phyloP scores from a whole-genome alignment of 805 yeast species.

The Saturnispora bothae region DNA sequence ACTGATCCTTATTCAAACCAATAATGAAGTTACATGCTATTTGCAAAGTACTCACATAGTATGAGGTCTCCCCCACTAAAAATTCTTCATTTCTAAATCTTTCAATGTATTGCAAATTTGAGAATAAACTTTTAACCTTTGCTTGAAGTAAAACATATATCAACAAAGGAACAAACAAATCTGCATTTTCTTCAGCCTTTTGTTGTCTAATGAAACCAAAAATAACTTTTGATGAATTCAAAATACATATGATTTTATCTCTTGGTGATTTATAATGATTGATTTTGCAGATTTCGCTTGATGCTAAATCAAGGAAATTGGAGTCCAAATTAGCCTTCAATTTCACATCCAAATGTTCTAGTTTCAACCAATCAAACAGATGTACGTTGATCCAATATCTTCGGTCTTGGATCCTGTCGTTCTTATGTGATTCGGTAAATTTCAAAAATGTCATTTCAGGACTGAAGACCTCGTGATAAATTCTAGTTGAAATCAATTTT shows the following conservation, averaged over 20 bases:
- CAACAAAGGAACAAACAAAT: slow-evolving; percentile 81
- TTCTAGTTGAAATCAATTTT: slow-evolving; percentile 79
- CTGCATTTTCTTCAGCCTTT: slow-evolving; percentile 64
- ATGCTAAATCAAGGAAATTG: slow-evolving; percentile 55
- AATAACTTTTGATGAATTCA: slow-evolving; percentile 87
- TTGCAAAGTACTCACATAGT: slow-evolving; percentile 80
- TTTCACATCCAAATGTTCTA: slow-evolving; percentile 70
- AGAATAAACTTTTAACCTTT: slow-evolving; percentile 51
- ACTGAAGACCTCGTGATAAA: slow-evolving; percentile 69
- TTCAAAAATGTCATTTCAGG: slow-evolving; percentile 40
- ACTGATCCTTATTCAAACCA: slow-evolving; percentile 42
- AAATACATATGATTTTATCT: slow-evolving; percentile 82
- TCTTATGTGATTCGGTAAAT: slow-evolving; percentile 44
- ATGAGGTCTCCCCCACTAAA: slow-evolving; percentile 80
- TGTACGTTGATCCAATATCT: slow-evolving; percentile 36
- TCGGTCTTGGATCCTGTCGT: slow-evolving; percentile 58
- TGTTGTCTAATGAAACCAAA: slow-evolving; percentile 71
- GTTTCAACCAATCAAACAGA: slow-evolving; percentile 47
- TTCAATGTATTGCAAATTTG: slow-evolving; percentile 79
- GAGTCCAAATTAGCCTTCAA: slow-evolving; percentile 35
- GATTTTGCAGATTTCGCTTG: slow-evolving; percentile 65
- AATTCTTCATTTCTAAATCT: slow-evolving; percentile 68
- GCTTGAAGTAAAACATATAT: slow-evolving; percentile 71
- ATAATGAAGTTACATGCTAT: slow-evolving; percentile 79
- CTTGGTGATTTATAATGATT: slow-evolving; percentile 85